Conservation (phyloP, 495 filamentous ascomycete species). For the Penicillium ucsense region DNA sequence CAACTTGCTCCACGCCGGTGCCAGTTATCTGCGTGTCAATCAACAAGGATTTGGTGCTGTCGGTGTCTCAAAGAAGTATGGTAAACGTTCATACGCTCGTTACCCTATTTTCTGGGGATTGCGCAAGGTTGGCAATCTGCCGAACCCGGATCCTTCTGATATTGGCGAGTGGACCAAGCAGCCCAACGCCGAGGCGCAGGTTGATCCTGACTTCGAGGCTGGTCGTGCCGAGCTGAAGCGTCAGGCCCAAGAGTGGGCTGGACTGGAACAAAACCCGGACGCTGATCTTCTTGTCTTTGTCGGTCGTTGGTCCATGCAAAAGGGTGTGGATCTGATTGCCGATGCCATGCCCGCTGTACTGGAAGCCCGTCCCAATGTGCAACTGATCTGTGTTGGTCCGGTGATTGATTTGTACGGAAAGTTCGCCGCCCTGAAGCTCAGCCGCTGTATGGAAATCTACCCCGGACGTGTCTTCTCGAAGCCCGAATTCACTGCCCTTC, state of each 20-base stretch:
- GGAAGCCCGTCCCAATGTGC: constrained; percentile 55
- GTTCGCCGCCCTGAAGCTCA: constrained; percentile 68
- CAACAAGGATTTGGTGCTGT: constrained; percentile 69
- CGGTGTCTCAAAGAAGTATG: constrained; percentile 66
- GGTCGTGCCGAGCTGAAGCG: constrained; percentile 48
- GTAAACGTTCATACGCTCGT: constrained; percentile 61
- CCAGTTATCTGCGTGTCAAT: constrained; percentile 64
- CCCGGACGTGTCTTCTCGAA: constrained; percentile 67
- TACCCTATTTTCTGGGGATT: constrained; percentile 76
- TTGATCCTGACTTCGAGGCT: constrained; percentile 51
- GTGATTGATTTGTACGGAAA: constrained; percentile 72
- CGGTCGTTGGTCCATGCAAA: constrained; percentile 71
- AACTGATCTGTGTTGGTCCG: constrained; percentile 62
- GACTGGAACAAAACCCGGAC: constrained; percentile 54
- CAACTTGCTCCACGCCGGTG: constrained; percentile 63
- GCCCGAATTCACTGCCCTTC: constrained; percentile 67
- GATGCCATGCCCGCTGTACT: constrained; percentile 65
- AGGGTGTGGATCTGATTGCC: constrained; percentile 72
- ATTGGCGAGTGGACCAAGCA: constrained; percentile 57
- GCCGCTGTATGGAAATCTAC: constrained; percentile 61
- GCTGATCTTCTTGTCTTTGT: constrained; percentile 74
- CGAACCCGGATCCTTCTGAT: constrained; percentile 70
- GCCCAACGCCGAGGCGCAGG: constrained; percentile 36
- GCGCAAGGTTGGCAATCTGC: constrained; percentile 58
- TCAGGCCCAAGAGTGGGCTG: constrained; percentile 72